phyloP scores from a whole-genome alignment of 1,284 basidiomycete species.

The Thecaphora frezii region DNA sequence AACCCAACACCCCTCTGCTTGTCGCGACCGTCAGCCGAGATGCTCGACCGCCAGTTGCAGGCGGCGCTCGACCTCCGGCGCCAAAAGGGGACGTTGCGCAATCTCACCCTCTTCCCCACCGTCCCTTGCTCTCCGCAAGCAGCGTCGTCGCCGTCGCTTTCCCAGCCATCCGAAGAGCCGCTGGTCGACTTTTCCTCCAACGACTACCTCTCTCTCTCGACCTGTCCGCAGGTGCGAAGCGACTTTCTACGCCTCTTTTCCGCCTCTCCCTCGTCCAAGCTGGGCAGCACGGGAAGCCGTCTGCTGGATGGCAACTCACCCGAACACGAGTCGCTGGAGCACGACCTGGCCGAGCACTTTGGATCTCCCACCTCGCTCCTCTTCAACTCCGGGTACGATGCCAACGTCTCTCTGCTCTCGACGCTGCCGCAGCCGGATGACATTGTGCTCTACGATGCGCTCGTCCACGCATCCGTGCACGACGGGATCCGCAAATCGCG shows the following conservation, averaged over 20 bases:
- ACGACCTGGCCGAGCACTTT: slow-evolving; percentile 39
- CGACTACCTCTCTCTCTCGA: slow-evolving; percentile 86
- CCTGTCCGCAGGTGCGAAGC: slow-evolving; percentile 64
- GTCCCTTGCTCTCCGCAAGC: not conserved
- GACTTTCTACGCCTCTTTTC: slow-evolving; percentile 20
- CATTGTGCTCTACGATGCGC: slow-evolving; percentile 78
- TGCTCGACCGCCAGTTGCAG: slow-evolving; percentile 46
- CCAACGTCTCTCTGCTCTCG: slow-evolving; percentile 85
- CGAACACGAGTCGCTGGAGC: slow-evolving; percentile 41
- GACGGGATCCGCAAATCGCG: slow-evolving; percentile 84
- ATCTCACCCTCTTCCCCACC: slow-evolving; percentile 33
- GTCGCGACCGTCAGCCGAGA: too few relatives aligned
- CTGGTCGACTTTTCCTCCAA: slow-evolving; percentile 79
- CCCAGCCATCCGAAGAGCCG: slow-evolving; percentile 2
- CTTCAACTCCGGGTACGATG: slow-evolving; percentile 94
- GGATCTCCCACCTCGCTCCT: slow-evolving; percentile 67
- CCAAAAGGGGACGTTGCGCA: slow-evolving; percentile 42
- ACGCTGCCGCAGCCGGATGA: slow-evolving; percentile 79
- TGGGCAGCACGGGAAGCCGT: slow-evolving; percentile 83
- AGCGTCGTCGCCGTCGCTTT: not conserved
- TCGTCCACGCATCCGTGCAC: slow-evolving; percentile 88
- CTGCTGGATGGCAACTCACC: slow-evolving; percentile 75
- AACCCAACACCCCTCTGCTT: too few relatives aligned
- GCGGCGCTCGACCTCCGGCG: slow-evolving; percentile 38
- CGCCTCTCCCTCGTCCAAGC: slow-evolving; percentile 6